These are phyloP conservation scores for Hirschioporus abietinus DNA, from an alignment of 768 basidiomycete species.

Conservation along the genomic window DNA sequence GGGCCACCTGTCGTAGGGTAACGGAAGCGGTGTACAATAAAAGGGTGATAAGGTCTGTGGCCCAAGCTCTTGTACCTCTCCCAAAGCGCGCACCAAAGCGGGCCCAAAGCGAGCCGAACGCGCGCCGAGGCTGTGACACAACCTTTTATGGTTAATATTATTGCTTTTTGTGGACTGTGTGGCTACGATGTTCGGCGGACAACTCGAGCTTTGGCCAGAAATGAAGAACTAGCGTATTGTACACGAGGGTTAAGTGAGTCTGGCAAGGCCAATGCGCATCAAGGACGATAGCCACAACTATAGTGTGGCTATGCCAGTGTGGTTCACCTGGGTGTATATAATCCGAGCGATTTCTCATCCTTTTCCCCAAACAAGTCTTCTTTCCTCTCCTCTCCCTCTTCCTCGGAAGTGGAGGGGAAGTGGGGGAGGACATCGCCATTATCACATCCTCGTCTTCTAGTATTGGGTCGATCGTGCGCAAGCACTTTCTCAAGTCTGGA, in stretches of 20 bases:
- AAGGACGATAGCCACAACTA: neutral
- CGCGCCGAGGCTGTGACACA: neutral
- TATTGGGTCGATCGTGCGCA: neutral
- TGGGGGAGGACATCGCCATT: neutral
- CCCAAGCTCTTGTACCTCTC: neutral
- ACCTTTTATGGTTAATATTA: neutral
- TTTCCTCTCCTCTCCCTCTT: neutral
- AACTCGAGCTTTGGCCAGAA: neutral
- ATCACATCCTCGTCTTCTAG: neutral
- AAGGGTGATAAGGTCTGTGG: neutral
- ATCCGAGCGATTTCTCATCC: neutral
- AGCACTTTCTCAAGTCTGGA: neutral
- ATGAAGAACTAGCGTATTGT: neutral
- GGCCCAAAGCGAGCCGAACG: neutral
- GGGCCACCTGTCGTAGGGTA: neutral
- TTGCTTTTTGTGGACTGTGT: neutral
- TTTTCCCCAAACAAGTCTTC: neutral
- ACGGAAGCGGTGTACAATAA: neutral
- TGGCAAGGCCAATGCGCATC: neutral
- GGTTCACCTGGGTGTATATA: neutral
- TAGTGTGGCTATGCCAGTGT: neutral
- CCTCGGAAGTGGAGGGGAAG: neutral
- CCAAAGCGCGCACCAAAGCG: neutral
- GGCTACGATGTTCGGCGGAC: neutral
- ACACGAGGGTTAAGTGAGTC: neutral